Evolutionary conservation across 768 basidiomycete genomes (phyloP), one percentile per base, ranked within the genome.

Genomic region (Hemileccinum impolitum): DNA sequence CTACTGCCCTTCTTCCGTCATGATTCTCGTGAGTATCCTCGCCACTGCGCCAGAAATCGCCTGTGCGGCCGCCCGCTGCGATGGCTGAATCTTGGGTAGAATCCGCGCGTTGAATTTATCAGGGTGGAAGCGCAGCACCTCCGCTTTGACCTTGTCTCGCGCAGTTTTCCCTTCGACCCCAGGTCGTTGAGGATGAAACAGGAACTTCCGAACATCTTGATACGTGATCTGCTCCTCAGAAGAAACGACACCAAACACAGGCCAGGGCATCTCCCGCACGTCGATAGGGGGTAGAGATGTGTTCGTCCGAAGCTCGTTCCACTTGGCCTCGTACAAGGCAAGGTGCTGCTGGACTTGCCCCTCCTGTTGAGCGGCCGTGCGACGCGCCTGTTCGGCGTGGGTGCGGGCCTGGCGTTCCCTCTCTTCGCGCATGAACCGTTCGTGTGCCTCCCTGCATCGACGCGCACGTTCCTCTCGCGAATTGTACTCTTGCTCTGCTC

Each of bases 51-150:
- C 75, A 12, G 73, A 71, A 0, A 71, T 72, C 43, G 69, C 68
- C 36, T 46, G 51, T 5, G 75, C 72, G 10, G 45, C 47, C 17
- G 56, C 60, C 39, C 63, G 63, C 13, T 80, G 69, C 4, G 57
- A 48, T 4, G 54, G 53, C 5, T 57, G 48, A 8, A 80, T 66
- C 39, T 66, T 72, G 8, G 57, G 54, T 23, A 75, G 45, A 12
- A 75, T 57, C 8, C 58, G 67, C 12, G 57, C 48, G 48, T 74
- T 61, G 54, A 80, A 75, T 54, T 77, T 80, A 53, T 84, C 81
- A 5, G 80, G 77, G 51, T 83, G 79, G 70, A 75, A 83, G 18
- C 72, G 69, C 39, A 79, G 58, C 26, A 81, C 60, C 53, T 82
- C 80, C n/a, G 50, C 52, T 50, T 68, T 73, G 51, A 77, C 49